These are phyloP conservation scores for Musa acuminata DNA, from an alignment of 176 grass and related monocot species.

Conservation along the genomic window DNA sequence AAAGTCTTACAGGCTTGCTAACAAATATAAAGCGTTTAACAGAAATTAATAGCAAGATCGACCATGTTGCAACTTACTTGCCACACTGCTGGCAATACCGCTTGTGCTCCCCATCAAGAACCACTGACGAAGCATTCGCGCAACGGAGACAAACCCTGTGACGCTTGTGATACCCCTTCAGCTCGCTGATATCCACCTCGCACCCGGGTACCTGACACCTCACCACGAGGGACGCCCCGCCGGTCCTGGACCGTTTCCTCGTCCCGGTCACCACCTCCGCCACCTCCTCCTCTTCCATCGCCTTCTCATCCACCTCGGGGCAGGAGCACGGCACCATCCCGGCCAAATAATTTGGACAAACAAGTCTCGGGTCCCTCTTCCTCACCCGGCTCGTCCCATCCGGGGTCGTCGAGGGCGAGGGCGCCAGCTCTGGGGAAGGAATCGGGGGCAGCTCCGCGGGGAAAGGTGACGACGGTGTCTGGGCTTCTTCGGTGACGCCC, in stretches of 20 bases:
- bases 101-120: slow-evolving; percentile 59
- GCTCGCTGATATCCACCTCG: slow-evolving; percentile 71
- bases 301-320: slow-evolving; percentile 82
- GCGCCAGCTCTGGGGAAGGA: neutral
- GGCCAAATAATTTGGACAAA: slow-evolving; percentile 87
- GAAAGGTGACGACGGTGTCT: neutral
- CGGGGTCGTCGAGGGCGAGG: neutral
- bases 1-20: too few relatives aligned
- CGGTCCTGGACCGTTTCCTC: slow-evolving; percentile 29
- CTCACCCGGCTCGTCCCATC: slow-evolving; percentile 40
- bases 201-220: slow-evolving; percentile 84
- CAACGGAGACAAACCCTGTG: slow-evolving; percentile 82
- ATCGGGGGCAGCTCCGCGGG: slow-evolving; percentile 1
- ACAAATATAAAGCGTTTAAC: too few relatives aligned
- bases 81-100: slow-evolving; percentile 97
- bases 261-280: slow-evolving; percentile 14
- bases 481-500: slow-evolving; percentile 17
- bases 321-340: slow-evolving; percentile 81
- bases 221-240: slow-evolving; percentile 30
- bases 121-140: slow-evolving; percentile 47
- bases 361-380: slow-evolving; percentile 83
- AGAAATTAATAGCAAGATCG: too few relatives aligned
- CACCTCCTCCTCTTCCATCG: slow-evolving; percentile 26
- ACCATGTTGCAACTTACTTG: slow-evolving; percentile 47
- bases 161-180: slow-evolving; percentile 87